These are phyloP conservation scores for Carallia brachiata DNA, from an alignment of 345 rosid genomes.

Conservation along the genomic window DNA sequence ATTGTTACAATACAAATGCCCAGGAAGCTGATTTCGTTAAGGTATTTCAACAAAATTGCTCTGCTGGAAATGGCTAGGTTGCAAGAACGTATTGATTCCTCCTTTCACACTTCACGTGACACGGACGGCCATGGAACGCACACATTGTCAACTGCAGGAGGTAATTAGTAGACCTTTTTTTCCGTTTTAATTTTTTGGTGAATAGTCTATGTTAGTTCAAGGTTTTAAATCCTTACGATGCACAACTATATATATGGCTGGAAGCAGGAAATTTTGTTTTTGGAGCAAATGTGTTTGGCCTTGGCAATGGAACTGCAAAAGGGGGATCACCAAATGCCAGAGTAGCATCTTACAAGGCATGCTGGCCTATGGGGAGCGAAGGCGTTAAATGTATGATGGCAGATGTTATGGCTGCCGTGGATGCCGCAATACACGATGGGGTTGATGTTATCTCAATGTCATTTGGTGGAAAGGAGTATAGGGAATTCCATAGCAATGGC, in stretches of 20 bases:
- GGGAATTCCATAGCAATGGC: neutral
- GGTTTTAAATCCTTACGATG: too few species aligned
- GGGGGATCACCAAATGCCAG: neutral
- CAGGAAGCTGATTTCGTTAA: conserved; percentile 65
- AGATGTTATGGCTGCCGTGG: neutral
- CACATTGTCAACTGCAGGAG: conserved; percentile 64
- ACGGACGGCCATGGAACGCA: conserved; percentile 52
- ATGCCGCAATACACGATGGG: neutral
- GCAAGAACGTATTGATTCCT: conserved; percentile 18
- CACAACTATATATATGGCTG: too few species aligned
- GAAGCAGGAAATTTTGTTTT: conserved; percentile 1
- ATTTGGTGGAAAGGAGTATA: neutral
- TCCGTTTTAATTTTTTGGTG: too few species aligned
- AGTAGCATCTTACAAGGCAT: neutral
- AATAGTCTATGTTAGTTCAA: too few species aligned
- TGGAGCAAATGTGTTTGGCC: neutral
- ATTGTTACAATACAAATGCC: too few species aligned
- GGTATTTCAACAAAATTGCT: conserved; percentile 58
- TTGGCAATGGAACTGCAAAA: neutral
- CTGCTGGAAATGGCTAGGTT: conserved; percentile 18
- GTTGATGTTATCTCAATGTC: neutral
- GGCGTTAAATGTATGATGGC: neutral
- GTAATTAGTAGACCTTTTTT: conserved; percentile 11
- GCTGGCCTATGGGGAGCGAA: neutral
- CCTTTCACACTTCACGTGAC: conserved; percentile 39